A percentile compares a stretch with the other conserved stretches of the same genome.
phyloP scores from a whole-genome alignment of 192 early-diverging fungal genomes.

The Rhizophlyctis rosea region DNA sequence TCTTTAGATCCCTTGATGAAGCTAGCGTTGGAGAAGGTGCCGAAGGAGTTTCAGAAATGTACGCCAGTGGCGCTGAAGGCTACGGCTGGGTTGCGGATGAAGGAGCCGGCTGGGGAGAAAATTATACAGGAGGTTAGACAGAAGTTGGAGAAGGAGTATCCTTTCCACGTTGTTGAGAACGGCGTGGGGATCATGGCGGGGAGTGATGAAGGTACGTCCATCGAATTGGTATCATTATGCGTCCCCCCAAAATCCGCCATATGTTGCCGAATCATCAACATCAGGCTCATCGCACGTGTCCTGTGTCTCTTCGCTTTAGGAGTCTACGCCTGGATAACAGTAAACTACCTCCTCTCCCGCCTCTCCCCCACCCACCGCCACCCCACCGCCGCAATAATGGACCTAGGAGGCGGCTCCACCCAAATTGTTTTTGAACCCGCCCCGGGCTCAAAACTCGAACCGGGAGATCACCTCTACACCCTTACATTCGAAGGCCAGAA shows the following conservation, averaged over 20 bases:
- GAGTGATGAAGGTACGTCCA: constrained; percentile 77
- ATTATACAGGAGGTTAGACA: constrained; percentile 73
- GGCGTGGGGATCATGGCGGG: constrained; percentile 94
- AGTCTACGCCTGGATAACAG: constrained; percentile 98
- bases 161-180: constrained; percentile 71
- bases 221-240: neutral
- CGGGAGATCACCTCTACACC: constrained; percentile 72
- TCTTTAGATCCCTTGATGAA: constrained; percentile 78
- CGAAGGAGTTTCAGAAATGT: constrained; percentile 64
- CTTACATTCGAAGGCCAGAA: constrained; percentile 66
- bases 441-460: constrained; percentile 40
- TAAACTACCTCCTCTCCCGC: constrained; percentile 80
- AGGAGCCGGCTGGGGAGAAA: constrained; percentile 59
- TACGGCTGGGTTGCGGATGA: constrained; percentile 88
- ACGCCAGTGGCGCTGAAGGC: constrained; percentile 95
- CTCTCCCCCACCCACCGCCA: constrained; percentile 52
- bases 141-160: constrained; percentile 69
- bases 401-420: constrained; percentile 95
- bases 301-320: constrained; percentile 29
- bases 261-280: neutral
- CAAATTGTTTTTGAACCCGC: constrained; percentile 96
- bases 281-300: neutral
- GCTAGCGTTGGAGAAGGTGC: constrained; percentile 70
- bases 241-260: neutral
- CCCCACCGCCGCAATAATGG: constrained; percentile 85